Conservation (phyloP, 139 green algal genomes). For the Chlamydomonas sp. region DNA sequence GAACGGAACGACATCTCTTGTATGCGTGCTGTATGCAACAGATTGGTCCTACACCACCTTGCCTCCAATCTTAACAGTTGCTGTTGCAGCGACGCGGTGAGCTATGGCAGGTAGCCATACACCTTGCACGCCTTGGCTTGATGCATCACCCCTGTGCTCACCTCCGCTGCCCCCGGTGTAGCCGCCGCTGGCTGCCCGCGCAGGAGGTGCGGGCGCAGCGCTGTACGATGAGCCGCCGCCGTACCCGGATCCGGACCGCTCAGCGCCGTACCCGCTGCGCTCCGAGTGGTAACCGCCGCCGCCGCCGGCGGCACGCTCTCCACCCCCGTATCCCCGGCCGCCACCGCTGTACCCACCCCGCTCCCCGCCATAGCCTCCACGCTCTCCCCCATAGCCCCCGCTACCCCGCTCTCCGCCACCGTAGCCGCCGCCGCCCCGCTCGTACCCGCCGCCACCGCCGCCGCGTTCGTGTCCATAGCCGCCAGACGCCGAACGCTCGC, state of each 20-base stretch:
- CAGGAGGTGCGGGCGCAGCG: not conserved
- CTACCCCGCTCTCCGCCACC: conserved; percentile 4
- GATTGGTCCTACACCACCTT: no score
- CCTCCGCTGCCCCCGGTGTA: not conserved
- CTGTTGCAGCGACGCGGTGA: no score
- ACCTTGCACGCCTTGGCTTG: no score
- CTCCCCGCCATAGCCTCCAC: not conserved
- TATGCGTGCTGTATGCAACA: no score
- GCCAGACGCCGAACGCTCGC: not conserved
- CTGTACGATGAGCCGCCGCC: not conserved
- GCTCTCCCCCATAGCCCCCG: conserved; percentile 1
- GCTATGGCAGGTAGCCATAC: no score
- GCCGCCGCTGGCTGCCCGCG: not conserved
- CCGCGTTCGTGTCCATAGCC: not conserved
- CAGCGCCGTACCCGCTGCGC: not conserved
- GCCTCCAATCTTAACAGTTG: no score
- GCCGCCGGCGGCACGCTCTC: not conserved
- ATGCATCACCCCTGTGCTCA: not conserved
- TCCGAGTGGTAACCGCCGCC: not conserved
- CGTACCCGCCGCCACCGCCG: not conserved
- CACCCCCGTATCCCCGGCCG: not conserved
- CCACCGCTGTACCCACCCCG: not conserved
- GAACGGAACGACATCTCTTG: no score
- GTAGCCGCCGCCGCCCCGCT: not conserved
- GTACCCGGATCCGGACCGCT: not conserved